Percentiles rank a stretch among this genome's conserved stretches.
Evolutionary conservation across 768 basidiomycete genomes (phyloP).

Genomic region (Leucocoprinus sp.): DNA sequence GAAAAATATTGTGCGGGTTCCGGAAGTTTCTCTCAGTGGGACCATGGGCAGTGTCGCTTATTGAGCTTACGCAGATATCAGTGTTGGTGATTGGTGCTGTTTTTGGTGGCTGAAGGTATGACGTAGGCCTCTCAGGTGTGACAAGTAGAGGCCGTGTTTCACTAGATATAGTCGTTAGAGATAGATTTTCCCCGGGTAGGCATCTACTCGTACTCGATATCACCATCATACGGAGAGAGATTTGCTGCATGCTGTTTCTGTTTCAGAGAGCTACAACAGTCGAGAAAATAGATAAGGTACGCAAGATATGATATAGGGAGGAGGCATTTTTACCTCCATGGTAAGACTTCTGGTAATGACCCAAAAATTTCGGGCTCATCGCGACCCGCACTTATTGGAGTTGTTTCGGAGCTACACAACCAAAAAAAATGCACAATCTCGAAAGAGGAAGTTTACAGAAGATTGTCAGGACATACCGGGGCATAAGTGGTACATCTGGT

Average conservation of each 20-base stretch:
- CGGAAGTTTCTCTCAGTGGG: neutral
- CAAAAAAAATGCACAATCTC: neutral
- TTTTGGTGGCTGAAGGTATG: slow-evolving; percentile 21
- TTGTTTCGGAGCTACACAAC: neutral
- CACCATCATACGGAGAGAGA: slow-evolving; percentile 14
- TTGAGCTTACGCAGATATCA: slow-evolving; percentile 1
- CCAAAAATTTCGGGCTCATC: slow-evolving; percentile 24
- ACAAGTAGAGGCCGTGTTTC: slow-evolving; percentile 46
- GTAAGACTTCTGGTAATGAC: slow-evolving; percentile 38
- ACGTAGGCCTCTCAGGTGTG: slow-evolving; percentile 18
- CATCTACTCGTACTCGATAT: slow-evolving; percentile 22
- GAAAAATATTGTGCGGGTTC: slow-evolving; percentile 19
- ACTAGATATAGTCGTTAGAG: slow-evolving; percentile 21
- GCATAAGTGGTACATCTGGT: slow-evolving; percentile 17
- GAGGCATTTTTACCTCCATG: slow-evolving; percentile 15
- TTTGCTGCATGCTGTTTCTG: neutral
- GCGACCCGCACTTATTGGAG: slow-evolving; percentile 15
- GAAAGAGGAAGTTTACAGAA: no score
- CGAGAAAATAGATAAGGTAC: neutral
- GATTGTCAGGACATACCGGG: slow-evolving; percentile 27
- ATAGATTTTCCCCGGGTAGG: no score
- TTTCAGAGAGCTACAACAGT: neutral
- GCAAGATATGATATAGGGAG: neutral
- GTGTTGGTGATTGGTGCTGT: slow-evolving; percentile 14
- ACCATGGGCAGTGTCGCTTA: slow-evolving; percentile 5